Base-by-base conservation (phyloP, 306 rosid genomes). In the Begonia masoniana region DNA sequence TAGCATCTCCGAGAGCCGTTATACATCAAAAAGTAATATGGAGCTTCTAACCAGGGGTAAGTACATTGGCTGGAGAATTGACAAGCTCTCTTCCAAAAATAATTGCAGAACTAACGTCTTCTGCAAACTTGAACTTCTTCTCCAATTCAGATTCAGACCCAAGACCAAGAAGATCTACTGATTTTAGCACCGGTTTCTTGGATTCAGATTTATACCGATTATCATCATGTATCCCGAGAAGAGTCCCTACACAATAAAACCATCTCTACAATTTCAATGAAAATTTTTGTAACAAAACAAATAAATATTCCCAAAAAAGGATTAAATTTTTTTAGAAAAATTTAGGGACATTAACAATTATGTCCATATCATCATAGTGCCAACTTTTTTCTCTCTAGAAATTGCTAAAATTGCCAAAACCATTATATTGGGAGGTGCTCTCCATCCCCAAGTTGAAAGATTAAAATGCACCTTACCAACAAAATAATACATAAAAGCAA, bases 1-100 rank as follows among this genome's bases (percentile, higher is more conserved):
- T 31, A 31, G 39, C 39, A 31, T 7, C 39, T 3, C 39, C 39
- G 9, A 31, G 8, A 1, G 39, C 39, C 5, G 39, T 31, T 31
- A 31, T 31, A 9, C 43, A 41, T 58, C 35, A 49, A 64, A 58
- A 41, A 13, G 35, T 21, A 59, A 53, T 50, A 15, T 19, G 31
- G 43, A 52, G 43, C 58, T 60, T 58, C 46, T 59, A 66, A 92
- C 99, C 99, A 65, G 99, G 99, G 49, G 99, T 92, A 58, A 92
- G 95, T 36, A 92, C 99, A 79, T 92, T 92, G 62, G 96, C 99
- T 12, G 99, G 99, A 31, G 99, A 92, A 63, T 83, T 87, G 7
- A 79, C 93, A 56, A 92, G 95, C 79, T 92, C 93, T 76, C 76
- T 82, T 75, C 95, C 99, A 12, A 86, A 77, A 61, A 92, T 67